Evolutionary conservation across 495 filamentous ascomycete genomes (phyloP), one percentile per base, ranked within the genome.

Genomic region (Poronia punctata): DNA sequence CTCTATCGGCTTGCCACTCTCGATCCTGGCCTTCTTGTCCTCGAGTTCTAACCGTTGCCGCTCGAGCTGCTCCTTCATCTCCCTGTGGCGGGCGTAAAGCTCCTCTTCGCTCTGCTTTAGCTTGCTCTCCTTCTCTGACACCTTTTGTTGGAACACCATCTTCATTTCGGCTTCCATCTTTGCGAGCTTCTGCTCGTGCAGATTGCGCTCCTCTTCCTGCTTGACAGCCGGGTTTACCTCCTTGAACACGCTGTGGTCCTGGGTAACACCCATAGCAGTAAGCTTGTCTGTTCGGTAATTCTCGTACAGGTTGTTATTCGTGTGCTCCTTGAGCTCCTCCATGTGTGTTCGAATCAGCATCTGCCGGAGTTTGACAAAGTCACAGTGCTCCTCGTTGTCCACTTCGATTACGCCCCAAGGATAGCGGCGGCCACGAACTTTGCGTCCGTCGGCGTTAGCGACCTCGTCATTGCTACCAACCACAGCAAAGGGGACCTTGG

Each of bases 101-200:
- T 98, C 92, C 67, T 97, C 92, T 68, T 98, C 92, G 76, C 87
- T 94, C 72, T 96, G 89, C 66, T 88, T 92, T 64, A 98, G 75
- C 70, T 98, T 98, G 79, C 87, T 95, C 68, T 98, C 92, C 77
- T 98, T 98, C 68, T 98, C 92, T 44, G 86, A 79, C 15, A 98
- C 92, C 84, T 98, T 98, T 65, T 97, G 93, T 64, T 98, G 92
- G 88, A 98, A 98, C 57, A 98, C 92, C 92, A 97, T 96, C 86
- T 97, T 97, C 92, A 98, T 98, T 65, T 98, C 92, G 56, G 85
- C 77, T 65, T 98, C 92, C 92, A 98, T 98, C 86, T 98, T 98
- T 53, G 87, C 83, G 49, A 98, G 84, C 74, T 98, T 98, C 76
- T 97, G 93, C 68, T 98, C 92, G 77, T 98, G 92, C 38, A 98